A percentile compares a stretch with the other conserved stretches of the same genome.
phyloP scores from a whole-genome alignment of 495 filamentous ascomycete species.

The Rhypophila decipiens region DNA sequence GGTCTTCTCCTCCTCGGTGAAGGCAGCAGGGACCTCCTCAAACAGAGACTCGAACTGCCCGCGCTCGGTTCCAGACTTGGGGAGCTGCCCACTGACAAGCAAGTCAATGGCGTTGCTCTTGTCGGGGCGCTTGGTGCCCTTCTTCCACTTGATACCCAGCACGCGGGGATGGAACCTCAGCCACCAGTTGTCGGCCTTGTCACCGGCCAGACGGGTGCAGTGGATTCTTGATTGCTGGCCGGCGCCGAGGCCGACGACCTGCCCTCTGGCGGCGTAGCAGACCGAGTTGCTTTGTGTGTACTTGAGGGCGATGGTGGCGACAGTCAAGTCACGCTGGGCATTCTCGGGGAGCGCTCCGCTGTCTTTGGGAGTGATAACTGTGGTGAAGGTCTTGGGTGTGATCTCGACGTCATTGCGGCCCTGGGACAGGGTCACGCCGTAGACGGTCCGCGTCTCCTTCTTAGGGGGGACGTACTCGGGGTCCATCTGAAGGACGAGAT shows the following conservation, averaged over 20 bases:
- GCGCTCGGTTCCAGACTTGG: slow-evolving; percentile 71
- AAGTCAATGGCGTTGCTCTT: slow-evolving; percentile 98
- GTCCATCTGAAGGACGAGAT: slow-evolving; percentile 93
- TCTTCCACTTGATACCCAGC: slow-evolving; percentile 88
- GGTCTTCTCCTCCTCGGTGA: slow-evolving; percentile 76
- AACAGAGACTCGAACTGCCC: slow-evolving; percentile 84
- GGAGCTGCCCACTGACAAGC: slow-evolving; percentile 82
- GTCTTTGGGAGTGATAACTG: slow-evolving; percentile 78
- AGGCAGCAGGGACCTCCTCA: slow-evolving; percentile 78
- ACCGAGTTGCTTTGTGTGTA: slow-evolving; percentile 99
- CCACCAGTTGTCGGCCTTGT: slow-evolving; percentile 99
- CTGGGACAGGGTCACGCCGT: slow-evolving; percentile 79
- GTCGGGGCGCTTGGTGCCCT: slow-evolving; percentile 89
- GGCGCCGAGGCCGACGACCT: slow-evolving; percentile 89
- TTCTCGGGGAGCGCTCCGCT: slow-evolving; percentile 63
- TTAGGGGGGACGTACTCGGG: slow-evolving; percentile 69
- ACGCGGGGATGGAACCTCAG: slow-evolving; percentile 90
- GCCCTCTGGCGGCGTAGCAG: slow-evolving; percentile 92
- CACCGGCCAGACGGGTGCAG: slow-evolving; percentile 95
- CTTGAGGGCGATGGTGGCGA: slow-evolving; percentile 94
- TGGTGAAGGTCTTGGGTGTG: slow-evolving; percentile 75
- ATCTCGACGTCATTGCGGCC: slow-evolving; percentile 88
- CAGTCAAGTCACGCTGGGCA: slow-evolving; percentile 82
- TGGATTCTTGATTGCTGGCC: slow-evolving; percentile 97
- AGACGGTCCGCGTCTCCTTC: slow-evolving; percentile 78